These are phyloP conservation scores for Neonectria neomacrospora DNA, from an alignment of 2,329 filamentous ascomycete genomes.

Conservation along the genomic window DNA sequence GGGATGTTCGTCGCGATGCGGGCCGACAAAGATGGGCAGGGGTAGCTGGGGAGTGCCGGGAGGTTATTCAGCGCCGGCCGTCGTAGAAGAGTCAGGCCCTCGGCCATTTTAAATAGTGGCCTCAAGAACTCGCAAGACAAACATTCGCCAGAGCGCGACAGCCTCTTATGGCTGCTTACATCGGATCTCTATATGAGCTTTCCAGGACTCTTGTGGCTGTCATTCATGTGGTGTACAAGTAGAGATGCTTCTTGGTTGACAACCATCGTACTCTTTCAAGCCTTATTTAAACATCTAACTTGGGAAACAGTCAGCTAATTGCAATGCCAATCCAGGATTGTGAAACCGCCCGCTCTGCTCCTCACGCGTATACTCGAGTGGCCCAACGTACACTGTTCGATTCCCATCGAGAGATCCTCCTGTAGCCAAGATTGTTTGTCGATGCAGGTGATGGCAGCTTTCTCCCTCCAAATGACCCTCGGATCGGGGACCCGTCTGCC, in stretches of 20 bases:
- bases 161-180: neutral
- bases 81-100: conserved; percentile 15
- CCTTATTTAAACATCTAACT: neutral
- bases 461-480: neutral
- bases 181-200: neutral
- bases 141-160: neutral
- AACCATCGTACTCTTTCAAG: neutral
- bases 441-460: neutral
- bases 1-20: conserved; percentile 63
- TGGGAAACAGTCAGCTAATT: neutral
- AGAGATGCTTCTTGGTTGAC: neutral
- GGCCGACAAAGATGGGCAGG: conserved; percentile 45
- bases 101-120: conserved; percentile 18
- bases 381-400: neutral
- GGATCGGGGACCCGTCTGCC: neutral
- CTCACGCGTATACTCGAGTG: neutral
- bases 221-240: neutral
- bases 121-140: conserved; percentile 11
- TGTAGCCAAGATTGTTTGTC: neutral
- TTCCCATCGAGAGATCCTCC: neutral
- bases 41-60: conserved; percentile 37
- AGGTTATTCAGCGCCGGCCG: conserved; percentile 30
- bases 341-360: neutral
- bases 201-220: neutral
- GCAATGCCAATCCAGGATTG: neutral